Conservation (phyloP, 306 rosid species). For the Cyclanthera cordifolia region DNA sequence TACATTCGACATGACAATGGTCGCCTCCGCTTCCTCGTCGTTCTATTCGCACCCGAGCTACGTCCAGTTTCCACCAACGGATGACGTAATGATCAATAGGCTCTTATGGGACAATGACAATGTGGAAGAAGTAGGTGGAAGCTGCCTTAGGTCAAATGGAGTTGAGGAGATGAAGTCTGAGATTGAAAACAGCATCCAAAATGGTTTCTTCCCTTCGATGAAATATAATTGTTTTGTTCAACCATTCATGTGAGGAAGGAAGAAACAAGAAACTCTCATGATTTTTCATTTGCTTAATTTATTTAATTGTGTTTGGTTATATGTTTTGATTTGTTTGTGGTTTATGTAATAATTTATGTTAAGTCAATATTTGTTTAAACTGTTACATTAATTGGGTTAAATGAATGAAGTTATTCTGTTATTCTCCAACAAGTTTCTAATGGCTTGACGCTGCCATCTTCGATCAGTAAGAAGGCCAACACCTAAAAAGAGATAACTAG, state of each 20-base stretch:
- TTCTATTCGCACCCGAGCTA: not conserved
- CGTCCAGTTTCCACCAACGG: not conserved
- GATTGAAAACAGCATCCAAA: not conserved
- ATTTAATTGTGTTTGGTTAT: not conserved
- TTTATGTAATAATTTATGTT: not conserved
- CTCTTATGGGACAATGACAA: not conserved
- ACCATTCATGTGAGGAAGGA: not conserved
- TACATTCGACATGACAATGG: constrained; percentile 11
- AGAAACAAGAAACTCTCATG: not conserved
- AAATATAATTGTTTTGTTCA: not conserved
- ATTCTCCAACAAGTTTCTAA: no score
- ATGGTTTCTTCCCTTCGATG: not conserved
- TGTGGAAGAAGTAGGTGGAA: not conserved
- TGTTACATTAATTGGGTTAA: not conserved
- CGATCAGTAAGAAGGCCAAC: no score
- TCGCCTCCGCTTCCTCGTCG: not conserved
- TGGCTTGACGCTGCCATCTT: no score
- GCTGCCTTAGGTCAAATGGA: not conserved
- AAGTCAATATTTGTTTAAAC: not conserved
- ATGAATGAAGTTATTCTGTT: not conserved
- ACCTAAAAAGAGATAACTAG: no score
- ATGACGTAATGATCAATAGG: not conserved
- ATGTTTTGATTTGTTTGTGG: not conserved
- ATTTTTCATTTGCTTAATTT: not conserved
- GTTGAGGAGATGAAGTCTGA: not conserved